phyloP scores from a whole-genome alignment of 306 rosid species.

The Phaseolus lunatus region DNA sequence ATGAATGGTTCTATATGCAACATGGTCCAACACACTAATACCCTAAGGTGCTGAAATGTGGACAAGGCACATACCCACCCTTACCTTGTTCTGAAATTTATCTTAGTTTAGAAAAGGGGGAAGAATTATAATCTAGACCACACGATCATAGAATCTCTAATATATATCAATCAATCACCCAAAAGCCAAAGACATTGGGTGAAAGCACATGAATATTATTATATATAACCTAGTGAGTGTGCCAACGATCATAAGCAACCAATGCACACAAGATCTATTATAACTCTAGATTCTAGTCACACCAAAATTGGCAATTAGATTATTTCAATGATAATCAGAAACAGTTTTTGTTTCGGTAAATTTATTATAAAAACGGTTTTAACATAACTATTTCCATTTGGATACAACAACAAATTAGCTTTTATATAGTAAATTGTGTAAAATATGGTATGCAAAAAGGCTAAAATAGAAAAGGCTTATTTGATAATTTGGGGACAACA shows the following conservation, averaged over 20 bases:
- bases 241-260: conserved; percentile 26
- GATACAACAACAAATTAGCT: no score
- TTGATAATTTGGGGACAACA: no score
- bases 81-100: not conserved
- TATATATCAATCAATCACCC: not conserved
- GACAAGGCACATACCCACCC: not conserved
- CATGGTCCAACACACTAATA: not conserved
- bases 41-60: not conserved
- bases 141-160: not conserved
- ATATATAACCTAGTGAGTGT: not conserved
- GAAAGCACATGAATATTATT: not conserved
- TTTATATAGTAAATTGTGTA: no score
- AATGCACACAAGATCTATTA: not conserved
- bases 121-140: conserved; percentile 1
- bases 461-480: no score
- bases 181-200: not conserved
- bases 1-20: not conserved
- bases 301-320: not conserved
- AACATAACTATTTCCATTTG: no score
- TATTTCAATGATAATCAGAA: no score
- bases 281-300: not conserved
- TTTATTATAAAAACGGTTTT: no score
- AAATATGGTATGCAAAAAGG: no score
- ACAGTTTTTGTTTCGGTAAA: no score
- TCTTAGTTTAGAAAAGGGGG: not conserved